Percentiles rank a stretch among this genome's conserved stretches.
phyloP scores from a whole-genome alignment of 148 eudicot genomes.

The Rhododendron vialii region DNA sequence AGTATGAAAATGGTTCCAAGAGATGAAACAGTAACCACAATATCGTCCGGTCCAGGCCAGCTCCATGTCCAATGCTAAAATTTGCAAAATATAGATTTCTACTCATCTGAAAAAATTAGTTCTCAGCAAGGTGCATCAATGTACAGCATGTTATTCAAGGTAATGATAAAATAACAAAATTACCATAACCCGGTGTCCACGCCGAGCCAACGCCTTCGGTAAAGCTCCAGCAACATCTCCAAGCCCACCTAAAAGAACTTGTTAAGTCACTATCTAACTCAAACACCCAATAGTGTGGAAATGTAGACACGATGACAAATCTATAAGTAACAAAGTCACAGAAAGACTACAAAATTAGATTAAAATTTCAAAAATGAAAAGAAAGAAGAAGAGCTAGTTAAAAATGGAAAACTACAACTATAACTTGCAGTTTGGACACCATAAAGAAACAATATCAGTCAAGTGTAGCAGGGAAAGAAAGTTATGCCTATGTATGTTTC shows the following conservation, averaged over 20 bases:
- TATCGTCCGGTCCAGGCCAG: not conserved
- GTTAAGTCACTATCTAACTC: slow-evolving; percentile 16
- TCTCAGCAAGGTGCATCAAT: not conserved
- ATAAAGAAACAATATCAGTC: not conserved
- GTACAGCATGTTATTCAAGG: not conserved
- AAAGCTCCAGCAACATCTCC: slow-evolving; percentile 99
- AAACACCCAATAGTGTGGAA: not conserved
- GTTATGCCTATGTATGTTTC: not conserved
- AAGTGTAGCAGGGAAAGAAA: not conserved
- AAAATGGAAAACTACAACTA: not conserved
- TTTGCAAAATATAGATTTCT: not conserved
- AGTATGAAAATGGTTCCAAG: not conserved
- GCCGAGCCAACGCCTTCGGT: slow-evolving; percentile 96
- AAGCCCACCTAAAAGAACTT: slow-evolving; percentile 78
- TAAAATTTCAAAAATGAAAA: not conserved
- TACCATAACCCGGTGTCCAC: slow-evolving; percentile 99
- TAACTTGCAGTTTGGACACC: not conserved
- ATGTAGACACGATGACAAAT: not conserved
- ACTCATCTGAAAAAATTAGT: not conserved
- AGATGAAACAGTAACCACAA: not conserved
- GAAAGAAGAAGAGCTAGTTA: not conserved
- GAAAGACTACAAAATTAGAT: not conserved
- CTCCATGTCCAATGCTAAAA: not conserved
- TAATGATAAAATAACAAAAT: slow-evolving; percentile 14
- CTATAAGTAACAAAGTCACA: not conserved